These are phyloP conservation scores for Scheffersomyces stambukii DNA, from an alignment of 1,139 yeast species.

Conservation along the genomic window DNA sequence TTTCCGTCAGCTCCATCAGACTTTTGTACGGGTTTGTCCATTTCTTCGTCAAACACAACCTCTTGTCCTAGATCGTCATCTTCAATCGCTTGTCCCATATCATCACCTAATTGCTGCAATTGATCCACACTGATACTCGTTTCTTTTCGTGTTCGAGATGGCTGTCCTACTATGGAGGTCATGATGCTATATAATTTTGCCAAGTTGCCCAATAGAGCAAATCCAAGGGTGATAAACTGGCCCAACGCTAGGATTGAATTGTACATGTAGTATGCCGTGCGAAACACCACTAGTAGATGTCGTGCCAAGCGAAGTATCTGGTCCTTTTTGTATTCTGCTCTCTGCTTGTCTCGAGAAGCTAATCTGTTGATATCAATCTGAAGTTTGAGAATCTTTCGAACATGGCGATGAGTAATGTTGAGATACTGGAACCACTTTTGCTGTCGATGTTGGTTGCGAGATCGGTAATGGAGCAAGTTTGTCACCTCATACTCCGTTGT, in stretches of 20 bases:
- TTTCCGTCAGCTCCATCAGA: too few species aligned
- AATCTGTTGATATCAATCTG: constrained; percentile 17
- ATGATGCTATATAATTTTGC: constrained; percentile 46
- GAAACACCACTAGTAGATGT: constrained; percentile 38
- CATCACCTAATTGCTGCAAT: constrained; percentile 12
- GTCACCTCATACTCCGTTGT: constrained; percentile 51
- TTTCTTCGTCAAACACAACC: constrained; percentile 10
- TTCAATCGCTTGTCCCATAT: constrained; percentile 7
- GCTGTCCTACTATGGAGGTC: constrained; percentile 25
- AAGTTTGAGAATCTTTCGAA: constrained; percentile 35
- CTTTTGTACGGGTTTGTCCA: constrained; percentile 2
- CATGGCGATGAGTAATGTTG: constrained; percentile 56
- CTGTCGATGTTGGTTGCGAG: constrained; percentile 71
- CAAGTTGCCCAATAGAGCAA: constrained; percentile 58
- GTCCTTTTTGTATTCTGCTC: constrained; percentile 10
- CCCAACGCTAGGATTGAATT: constrained; percentile 70
- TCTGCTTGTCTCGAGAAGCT: constrained; percentile 4
- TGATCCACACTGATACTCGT: background rate
- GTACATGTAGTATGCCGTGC: constrained; percentile 50
- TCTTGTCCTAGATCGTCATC: constrained; percentile 27
- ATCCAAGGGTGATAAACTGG: constrained; percentile 72
- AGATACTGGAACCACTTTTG: constrained; percentile 75
- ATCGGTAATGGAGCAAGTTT: constrained; percentile 64
- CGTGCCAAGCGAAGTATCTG: constrained; percentile 22
- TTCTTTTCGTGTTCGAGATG: constrained; percentile 8